Evolutionary conservation across 768 basidiomycete species (phyloP), one percentile per base, ranked within the genome.

Genomic region (Fomitopsis serialis): DNA sequence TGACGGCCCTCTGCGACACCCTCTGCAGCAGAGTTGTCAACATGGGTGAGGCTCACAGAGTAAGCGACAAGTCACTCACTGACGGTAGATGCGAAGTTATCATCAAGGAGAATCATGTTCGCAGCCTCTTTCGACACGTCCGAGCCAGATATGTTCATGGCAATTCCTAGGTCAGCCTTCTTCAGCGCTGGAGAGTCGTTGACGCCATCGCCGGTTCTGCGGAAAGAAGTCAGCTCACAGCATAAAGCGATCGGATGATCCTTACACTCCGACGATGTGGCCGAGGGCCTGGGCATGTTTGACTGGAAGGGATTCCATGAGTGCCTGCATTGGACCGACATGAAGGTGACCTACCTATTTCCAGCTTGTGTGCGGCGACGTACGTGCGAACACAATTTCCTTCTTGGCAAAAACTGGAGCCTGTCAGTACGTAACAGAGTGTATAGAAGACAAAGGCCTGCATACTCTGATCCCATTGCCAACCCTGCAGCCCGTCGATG

Each of bases 111-210:
- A 60, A 87, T 84, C 83, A 87, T 85, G 64, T 87, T 81, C 1
- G 85, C 84, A 2, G 85, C 84, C 66, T 86, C 84, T 61, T 87
- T 86, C 1, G 84, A 85, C 11, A 86, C 84, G 57, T 86, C 85
- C 3, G 84, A 85, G 32, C 84, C 85, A 23, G 84, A 85, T 34
- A 85, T 81, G 59, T 85, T 85, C 84, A 87, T 87, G 0, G 84
- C 84, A 60, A 86, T 86, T 27, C 85, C 85, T 22, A 87, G 73
- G 57, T 85, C 84, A 25, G 85, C 84, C 75, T 82, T 82, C 63
- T 87, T 87, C 25, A 87, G 68, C 9, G 85, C 85, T 23, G 84
- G 84, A 0, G 83, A 84, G 57, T 86, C 84, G 58, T 86, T 87
- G 45, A 85, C 84, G 59, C 85, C 84, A 62, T 87, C 84, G 5